Base-by-base conservation (phyloP, 768 basidiomycete genomes). In the Tricholomella constricta region DNA sequence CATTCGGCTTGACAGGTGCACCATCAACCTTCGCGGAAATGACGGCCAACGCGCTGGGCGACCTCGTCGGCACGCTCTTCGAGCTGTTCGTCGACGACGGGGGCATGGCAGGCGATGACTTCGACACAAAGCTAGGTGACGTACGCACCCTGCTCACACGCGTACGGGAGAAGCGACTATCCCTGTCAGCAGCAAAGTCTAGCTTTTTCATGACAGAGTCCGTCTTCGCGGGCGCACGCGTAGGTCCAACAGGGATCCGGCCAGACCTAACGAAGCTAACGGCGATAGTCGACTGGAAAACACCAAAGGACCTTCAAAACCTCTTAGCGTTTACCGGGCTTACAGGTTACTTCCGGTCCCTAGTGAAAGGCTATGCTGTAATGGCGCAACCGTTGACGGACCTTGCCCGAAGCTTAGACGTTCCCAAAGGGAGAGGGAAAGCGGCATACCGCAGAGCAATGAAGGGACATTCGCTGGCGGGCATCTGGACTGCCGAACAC, bases 61-160 rank as follows among this genome's bases (percentile, higher is more conserved):
- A 70, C 34, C 32, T 72, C 0, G 46, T 70, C 1, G 63, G 63
- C 1, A 61, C 6, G 25, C 26, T 6, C 37, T 54, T 74, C 22
- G 70, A 75, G 45, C 54, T 69, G 6, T 76, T 74, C n/a, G 71
- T 78, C 0, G 73, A 78, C 37, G 72, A 79, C 45, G 65, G 72
- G 0, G 71, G 64, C 0, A 43, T 65, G 10, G 65, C 68, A 15
- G 69, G 55, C 0, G 65, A 77, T 57, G 50, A 43, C 0, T 75
- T 77, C 47, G 57, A 68, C 1, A 60, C 57, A 19, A 57, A 59
- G 25, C 1, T 50, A 11, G 20, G 7, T 6, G 56, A 65, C 0
- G 42, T 76, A 12, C 25, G 56, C 0, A 19, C 31, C 0, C 44
- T 76, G 6, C 59, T 78, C 10, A 36, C 34, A 2, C 42, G 69